Evolutionary conservation across 108 stramenopile species (phyloP).

Genomic region (Cyclostephanos tholiformis): DNA sequence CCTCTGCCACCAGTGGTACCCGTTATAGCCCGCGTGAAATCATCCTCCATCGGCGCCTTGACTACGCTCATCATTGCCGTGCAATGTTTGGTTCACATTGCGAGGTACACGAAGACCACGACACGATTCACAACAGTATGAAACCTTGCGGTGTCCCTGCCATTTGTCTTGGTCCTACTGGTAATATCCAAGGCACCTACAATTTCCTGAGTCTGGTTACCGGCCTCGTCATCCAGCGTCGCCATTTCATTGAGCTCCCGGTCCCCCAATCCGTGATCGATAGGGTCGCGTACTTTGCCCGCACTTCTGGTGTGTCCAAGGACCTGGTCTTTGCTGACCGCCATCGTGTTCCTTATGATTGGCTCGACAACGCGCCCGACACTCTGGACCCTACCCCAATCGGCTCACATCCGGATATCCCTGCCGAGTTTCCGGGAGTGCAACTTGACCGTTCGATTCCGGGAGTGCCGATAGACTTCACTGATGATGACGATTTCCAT

Average conservation of each 20-base stretch:
- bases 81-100: conserved; percentile 18
- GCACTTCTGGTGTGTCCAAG: conserved; percentile 2
- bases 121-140: conserved; percentile 8
- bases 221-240: not conserved
- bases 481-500: no score
- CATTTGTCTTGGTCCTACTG: conserved; percentile 25
- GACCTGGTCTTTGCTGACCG: conserved; percentile 7
- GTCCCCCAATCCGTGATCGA: conserved; percentile 45
- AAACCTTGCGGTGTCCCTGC: not conserved
- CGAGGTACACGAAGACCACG: conserved; percentile 20
- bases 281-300: conserved; percentile 15
- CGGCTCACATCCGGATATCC: not conserved
- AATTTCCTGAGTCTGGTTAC: conserved; percentile 11
- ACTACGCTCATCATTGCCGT: not conserved
- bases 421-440: not conserved
- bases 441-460: not conserved
- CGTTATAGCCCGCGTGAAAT: conserved; percentile 21
- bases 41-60: conserved; percentile 16
- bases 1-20: conserved; percentile 18
- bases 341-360: conserved; percentile 4
- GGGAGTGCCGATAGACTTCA: no score
- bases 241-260: conserved; percentile 26
- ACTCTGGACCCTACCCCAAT: not conserved
- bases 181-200: conserved; percentile 24
- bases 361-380: conserved; percentile 5